Base-by-base conservation (phyloP, 2,329 filamentous ascomycete genomes). In the Bipolaris bicolor region DNA sequence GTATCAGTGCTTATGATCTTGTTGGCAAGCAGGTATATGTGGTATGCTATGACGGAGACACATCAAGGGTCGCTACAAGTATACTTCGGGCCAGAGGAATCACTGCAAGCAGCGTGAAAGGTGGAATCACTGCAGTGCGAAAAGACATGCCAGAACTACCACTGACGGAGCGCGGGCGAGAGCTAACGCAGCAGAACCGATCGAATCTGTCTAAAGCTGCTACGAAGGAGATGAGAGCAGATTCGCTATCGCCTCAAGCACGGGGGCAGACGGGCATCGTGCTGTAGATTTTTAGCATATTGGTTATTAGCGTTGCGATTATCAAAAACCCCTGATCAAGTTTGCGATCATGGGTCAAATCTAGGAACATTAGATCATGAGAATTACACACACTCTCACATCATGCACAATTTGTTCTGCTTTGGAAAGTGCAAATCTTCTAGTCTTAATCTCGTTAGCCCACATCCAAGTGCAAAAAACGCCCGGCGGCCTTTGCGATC, bases 61-160 rank as follows among this genome's bases (percentile, higher is more conserved):
- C 63, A 2, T 62, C 63, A 16, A 54, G 63, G 10, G 63, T 65
- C 3, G 63, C 65, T 10, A 65, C 63, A n/a, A 67, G 65, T 16
- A 52, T 67, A 18, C 55, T 66, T 24, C 60, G 63, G 3, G 62
- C 62, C 2, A 61, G 54, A 36, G 62, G 62, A 2, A 62, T 67
- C 9, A 26, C 51, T 3, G 63, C 63, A 2, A 57, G 49, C 20
- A 67, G 65, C 39, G 58, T 67, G 15, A 65, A 60, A 18, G 65
- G 65, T 1, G 65, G 65, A 7, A 61, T 63, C 6, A 22, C 36
- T 7, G 62, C 63, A 11, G 36, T 66, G 20, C 31, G 45, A 18
- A 48, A 24, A 9, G 54, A 65, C 26, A 45, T 65, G 11, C 63
- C 65, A 4, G 16, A 56, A 13, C 34, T 67, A 24, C 56, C 57